Evolutionary conservation across 345 rosid species (phyloP), one percentile per base, ranked within the genome.

Genomic region (Brassica napus): DNA sequence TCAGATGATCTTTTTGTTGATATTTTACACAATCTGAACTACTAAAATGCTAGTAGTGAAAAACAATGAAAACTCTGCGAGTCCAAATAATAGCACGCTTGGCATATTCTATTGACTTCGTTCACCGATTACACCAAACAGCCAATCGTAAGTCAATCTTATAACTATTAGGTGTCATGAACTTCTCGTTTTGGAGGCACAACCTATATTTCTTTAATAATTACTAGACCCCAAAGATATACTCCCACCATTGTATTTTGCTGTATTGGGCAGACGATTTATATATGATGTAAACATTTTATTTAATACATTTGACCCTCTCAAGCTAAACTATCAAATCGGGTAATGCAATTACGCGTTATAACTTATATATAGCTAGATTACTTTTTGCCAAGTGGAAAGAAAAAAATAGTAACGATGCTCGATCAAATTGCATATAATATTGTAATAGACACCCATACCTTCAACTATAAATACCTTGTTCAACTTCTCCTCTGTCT

Each of bases 311-410:
- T n/a, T 52, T n/a, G 57, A 52, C 21, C 57, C 57, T 52, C 21
- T 52, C 21, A 52, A n/a, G 18, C 57, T 52, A 52, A 52, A 52
- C 21, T 52, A 52, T 52, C 57, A 52, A 52, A 52, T 21, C 21
- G 63, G 62, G 35, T 65, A 39, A 31, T 78, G 77, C 77, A 78
- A 72, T 28, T 78, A 78, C 68, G 68, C 68, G 73, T 58, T 69
- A 18, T 76, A 47, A 60, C 35, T 44, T 72, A 52, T 66, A 67
- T 32, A 73, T 30, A 8, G 23, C 35, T 52, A 49, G 57, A 54
- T 74, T 28, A n/a, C 60, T 74, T 80, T 78, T 54, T 74, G 79
- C 76, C 79, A 80, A 80, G 83, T 80, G 83, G 83, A 69, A 80
- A 61, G 71, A 4, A 74, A 54, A 61, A 52, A 79, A 24, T 23